These are phyloP conservation scores for Ephemerocybe angulata DNA, from an alignment of 768 basidiomycete genomes.

Conservation along the genomic window DNA sequence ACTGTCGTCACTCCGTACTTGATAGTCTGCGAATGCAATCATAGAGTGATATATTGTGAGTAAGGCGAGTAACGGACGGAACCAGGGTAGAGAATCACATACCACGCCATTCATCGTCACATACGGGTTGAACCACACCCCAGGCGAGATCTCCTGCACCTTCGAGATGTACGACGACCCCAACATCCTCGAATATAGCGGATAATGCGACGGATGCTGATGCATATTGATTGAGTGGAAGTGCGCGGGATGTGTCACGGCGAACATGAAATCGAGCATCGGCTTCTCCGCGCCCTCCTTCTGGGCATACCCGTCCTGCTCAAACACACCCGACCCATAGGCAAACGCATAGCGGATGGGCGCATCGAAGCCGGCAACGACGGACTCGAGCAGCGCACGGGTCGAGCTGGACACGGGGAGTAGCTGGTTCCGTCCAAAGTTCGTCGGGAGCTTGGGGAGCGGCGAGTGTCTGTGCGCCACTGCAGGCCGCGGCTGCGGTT, in stretches of 20 bases:
- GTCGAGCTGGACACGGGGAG: conserved; percentile 77
- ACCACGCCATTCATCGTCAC: conserved; percentile 83
- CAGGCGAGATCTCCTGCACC: conserved; percentile 73
- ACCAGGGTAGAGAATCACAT: no score
- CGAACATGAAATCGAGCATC: conserved; percentile 96
- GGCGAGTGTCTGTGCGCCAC: conserved; percentile 30
- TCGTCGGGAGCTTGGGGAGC: conserved; percentile 58
- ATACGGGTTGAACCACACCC: conserved; percentile 95
- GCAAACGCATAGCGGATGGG: conserved; percentile 97
- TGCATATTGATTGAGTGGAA: conserved; percentile 97
- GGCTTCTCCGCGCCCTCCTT: conserved; percentile 41
- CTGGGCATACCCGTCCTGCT: conserved; percentile 75
- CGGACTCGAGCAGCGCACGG: conserved; percentile 72
- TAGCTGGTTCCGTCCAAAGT: conserved; percentile 79
- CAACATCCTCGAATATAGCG: conserved; percentile 77
- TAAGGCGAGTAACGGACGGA: no score
- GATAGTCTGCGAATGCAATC: conserved; percentile 56
- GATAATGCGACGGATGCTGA: conserved; percentile 89
- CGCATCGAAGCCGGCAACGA: conserved; percentile 78
- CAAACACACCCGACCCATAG: conserved; percentile 94
- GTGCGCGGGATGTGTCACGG: conserved; percentile 87
- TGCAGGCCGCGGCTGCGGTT: conserved; percentile 47
- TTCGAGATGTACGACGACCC: conserved; percentile 81
- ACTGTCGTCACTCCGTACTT: conserved; percentile 97
- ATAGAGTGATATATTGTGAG: conserved; percentile 2